Percentiles rank a stretch among this genome's conserved stretches.
Conservation (phyloP, 1,284 basidiomycete genomes). For the Paramarasmius palmivorus region DNA sequence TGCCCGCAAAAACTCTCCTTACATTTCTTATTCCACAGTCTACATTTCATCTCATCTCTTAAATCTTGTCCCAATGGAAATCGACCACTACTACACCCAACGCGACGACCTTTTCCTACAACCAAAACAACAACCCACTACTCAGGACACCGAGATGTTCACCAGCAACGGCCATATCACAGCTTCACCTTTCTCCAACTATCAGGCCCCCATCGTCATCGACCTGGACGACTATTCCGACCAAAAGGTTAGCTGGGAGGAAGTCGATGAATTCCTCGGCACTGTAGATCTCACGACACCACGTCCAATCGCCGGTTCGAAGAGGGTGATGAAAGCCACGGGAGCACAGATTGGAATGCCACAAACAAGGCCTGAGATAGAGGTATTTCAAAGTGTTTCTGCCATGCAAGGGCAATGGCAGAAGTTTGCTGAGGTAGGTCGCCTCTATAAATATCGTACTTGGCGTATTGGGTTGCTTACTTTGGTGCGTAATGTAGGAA, state of each 20-base stretch:
- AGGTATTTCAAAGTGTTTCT: neutral
- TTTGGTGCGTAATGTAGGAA: neutral
- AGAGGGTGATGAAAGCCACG: slow-evolving; percentile 1
- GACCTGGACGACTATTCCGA: neutral
- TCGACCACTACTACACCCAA: slow-evolving; percentile 1
- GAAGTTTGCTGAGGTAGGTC: neutral
- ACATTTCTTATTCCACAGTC: neutral
- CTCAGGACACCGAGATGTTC: neutral
- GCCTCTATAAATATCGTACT: neutral
- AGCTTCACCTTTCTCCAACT: neutral
- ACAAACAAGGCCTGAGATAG: neutral
- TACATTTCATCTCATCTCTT: neutral
- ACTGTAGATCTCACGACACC: neutral
- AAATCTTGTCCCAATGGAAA: neutral
- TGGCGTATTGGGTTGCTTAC: neutral
- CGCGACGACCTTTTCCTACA: neutral
- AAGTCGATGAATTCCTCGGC: neutral
- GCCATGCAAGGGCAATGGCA: neutral
- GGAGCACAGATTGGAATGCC: neutral
- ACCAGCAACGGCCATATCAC: neutral
- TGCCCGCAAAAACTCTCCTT: neutral
- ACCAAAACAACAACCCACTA: neutral
- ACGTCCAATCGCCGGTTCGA: neutral
- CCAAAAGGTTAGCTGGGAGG: neutral
- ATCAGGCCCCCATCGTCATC: neutral